Conservation (phyloP, 2,329 filamentous ascomycete genomes). For the Claviceps pusilla region DNA sequence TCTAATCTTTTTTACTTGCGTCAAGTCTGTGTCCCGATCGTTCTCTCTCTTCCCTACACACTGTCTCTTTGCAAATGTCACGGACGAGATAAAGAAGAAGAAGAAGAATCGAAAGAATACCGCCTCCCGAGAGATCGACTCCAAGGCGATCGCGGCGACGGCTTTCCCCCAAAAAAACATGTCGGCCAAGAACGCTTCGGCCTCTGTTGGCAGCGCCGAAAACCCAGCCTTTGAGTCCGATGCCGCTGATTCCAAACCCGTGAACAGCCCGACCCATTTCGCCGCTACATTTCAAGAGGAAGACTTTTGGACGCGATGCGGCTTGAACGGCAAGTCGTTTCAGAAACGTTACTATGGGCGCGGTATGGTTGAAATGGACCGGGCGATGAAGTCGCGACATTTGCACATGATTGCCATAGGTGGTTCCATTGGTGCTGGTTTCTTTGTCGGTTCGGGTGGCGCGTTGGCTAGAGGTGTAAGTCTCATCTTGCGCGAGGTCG, state of each 20-base stretch:
- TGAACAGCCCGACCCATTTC: conserved; percentile 2
- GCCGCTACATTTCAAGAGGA: conserved; percentile 12
- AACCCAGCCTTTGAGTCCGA: conserved; percentile 2
- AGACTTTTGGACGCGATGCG: conserved; percentile 20
- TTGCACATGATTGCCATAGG: conserved; percentile 49
- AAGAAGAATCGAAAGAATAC: no score
- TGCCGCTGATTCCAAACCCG: conserved; percentile 3
- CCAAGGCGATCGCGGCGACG: no score
- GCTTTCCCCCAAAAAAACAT: background rate
- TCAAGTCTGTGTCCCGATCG: no score
- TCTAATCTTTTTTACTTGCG: no score
- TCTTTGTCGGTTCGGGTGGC: conserved; percentile 45
- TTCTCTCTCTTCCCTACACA: no score
- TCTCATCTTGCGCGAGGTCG: background rate
- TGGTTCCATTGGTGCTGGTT: conserved; percentile 46
- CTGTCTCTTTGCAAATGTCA: no score
- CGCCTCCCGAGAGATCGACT: no score
- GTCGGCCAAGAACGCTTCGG: background rate
- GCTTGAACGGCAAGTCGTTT: conserved; percentile 22
- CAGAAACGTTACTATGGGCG: conserved; percentile 17
- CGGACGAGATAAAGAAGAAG: no score
- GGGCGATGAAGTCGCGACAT: conserved; percentile 40
- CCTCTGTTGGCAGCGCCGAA: conserved; percentile 2
- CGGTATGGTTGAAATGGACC: conserved; percentile 24
- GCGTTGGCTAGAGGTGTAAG: conserved; percentile 37